Evolutionary conservation across 371 early-diverging fungal genomes (phyloP).

Genomic region (Actinomucor elegans): DNA sequence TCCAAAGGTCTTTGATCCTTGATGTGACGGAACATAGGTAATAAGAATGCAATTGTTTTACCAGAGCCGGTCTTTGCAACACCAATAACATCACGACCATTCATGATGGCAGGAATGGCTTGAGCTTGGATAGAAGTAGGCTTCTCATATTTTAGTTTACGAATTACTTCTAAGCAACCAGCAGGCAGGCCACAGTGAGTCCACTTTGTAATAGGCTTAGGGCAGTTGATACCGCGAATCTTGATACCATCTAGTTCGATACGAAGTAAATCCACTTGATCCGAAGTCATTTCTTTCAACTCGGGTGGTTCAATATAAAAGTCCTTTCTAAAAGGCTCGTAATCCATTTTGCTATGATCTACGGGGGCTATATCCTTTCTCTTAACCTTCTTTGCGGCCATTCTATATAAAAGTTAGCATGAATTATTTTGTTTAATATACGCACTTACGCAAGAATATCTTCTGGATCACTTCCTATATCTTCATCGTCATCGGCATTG

Average conservation of each 20-base stretch:
- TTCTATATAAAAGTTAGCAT: conserved; percentile 19
- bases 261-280: conserved; percentile 84
- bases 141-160: conserved; percentile 78
- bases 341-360: conserved; percentile 85
- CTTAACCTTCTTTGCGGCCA: conserved; percentile 83
- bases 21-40: conserved; percentile 97
- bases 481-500: conserved; percentile 44
- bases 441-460: conserved; percentile 75
- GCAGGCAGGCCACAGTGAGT: conserved; percentile 90
- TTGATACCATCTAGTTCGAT: conserved; percentile 92
- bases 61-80: conserved; percentile 99
- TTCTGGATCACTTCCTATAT: conserved; percentile 61
- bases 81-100: conserved; percentile 97
- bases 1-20: conserved; percentile 91
- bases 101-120: conserved; percentile 97
- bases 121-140: conserved; percentile 98
- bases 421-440: too few species aligned
- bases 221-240: conserved; percentile 85
- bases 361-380: conserved; percentile 91
- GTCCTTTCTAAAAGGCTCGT: conserved; percentile 90
- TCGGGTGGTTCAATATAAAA: conserved; percentile 97
- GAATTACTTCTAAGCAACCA: conserved; percentile 73
- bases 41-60: conserved; percentile 94
- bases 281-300: conserved; percentile 75
- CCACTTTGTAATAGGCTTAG: conserved; percentile 95